Percentiles rank a stretch among this genome's conserved stretches.
These are phyloP conservation scores for Endotrypanum monterogeii DNA, from an alignment of 208 protist genomes.

Conservation along the genomic window DNA sequence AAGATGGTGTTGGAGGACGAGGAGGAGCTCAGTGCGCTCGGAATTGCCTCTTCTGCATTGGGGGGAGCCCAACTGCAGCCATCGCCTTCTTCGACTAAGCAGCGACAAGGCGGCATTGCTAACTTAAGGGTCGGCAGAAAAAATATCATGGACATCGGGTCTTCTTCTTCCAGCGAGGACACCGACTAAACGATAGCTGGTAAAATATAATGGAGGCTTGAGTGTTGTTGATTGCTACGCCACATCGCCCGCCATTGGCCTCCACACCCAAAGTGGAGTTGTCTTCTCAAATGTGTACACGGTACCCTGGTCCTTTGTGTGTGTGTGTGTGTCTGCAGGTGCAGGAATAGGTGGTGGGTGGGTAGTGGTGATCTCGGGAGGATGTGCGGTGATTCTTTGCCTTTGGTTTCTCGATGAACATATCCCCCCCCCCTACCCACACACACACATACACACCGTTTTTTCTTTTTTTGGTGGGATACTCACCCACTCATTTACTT, in stretches of 20 bases:
- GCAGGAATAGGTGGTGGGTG: neutral
- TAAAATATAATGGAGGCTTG: neutral
- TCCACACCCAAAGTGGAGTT: neutral
- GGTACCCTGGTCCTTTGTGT: neutral
- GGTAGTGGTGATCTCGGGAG: too few species aligned
- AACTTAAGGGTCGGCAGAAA: neutral
- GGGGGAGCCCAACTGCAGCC: neutral
- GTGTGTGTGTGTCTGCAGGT: neutral
- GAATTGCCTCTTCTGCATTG: slow-evolving; percentile 1
- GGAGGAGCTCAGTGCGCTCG: slow-evolving; percentile 4
- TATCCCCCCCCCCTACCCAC: neutral
- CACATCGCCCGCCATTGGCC: neutral
- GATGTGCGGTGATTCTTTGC: neutral
- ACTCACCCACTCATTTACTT: neutral
- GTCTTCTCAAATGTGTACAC: neutral
- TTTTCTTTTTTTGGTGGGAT: too few species aligned
- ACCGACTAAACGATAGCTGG: slow-evolving; percentile 1
- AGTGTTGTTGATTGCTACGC: neutral
- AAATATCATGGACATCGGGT: slow-evolving; percentile 17
- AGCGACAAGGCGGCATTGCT: neutral
- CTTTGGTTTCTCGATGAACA: neutral
- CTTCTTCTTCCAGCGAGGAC: slow-evolving; percentile 12
- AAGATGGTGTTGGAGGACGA: neutral
- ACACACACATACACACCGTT: neutral
- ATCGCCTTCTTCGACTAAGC: neutral